Evolutionary conservation across 352 stramenopile species (phyloP), one percentile per base, ranked within the genome.

Genomic region (Elongisporangium undulatum): DNA sequence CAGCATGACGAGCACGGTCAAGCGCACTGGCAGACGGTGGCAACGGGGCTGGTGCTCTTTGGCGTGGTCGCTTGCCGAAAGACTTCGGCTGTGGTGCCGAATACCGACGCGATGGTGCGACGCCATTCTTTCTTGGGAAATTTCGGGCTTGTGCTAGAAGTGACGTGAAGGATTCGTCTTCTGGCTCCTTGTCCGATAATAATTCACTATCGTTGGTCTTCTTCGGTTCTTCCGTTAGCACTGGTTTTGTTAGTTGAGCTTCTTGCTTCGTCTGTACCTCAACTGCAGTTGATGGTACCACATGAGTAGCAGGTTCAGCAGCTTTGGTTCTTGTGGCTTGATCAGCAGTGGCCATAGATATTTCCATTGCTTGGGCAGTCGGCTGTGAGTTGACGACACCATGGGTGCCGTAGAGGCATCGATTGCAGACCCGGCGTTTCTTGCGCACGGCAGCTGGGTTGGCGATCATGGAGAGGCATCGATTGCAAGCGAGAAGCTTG

Each of bases 361-460:
- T 52, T 16, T 21, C 17, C 45, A 16, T 2, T 21, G 45, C 17
- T 12, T 21, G 49, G 17, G 49, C 34, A 17, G 34, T 17, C 34
- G 34, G 34, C 34, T 45, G 34, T 6, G 13, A 17, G 10, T 45
- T 17, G 49, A 52, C 20, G 48, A 55, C 19, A 38, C 56, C 56
- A 22, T 61, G 49, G 10, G 56, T 16, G 17, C 66, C 67, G 58
- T 87, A 89, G n/a, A 89, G 59, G 72, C 82, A 92, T 22, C 66
- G 64, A 2, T 74, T 82, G 59, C 82, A 92, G 54, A 92, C 78
- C 21, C 79, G 75, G 55, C 84, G 85, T 70, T 92, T 89, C 54
- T 74, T 74, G 49, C 77, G 74, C 50, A 68, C 74, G 10, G 64
- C 66, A 16, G 71, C 62, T n/a, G 72, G 77, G 21, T 84, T 80